These are phyloP conservation scores for Mycena latifolia DNA, from an alignment of 768 basidiomycete genomes.

Conservation along the genomic window DNA sequence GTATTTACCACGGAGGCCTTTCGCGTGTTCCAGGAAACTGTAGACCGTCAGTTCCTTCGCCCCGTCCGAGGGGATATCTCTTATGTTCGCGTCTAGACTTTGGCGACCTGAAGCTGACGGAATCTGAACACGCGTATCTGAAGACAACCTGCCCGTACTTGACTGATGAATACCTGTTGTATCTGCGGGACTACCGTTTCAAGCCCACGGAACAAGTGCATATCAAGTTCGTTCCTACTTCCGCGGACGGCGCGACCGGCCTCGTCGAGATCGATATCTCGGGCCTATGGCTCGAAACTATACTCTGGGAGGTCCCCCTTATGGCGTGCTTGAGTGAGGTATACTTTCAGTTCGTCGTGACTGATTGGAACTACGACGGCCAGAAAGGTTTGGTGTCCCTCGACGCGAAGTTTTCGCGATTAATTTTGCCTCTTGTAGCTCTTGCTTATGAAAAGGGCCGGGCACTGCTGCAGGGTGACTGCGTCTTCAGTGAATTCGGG, in stretches of 20 bases:
- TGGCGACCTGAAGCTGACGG: slow-evolving; percentile 67
- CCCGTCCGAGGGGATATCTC: slow-evolving; percentile 8
- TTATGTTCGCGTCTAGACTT: slow-evolving; percentile 65
- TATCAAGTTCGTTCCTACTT: slow-evolving; percentile 71
- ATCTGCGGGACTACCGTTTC: slow-evolving; percentile 76
- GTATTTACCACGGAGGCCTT: slow-evolving; percentile 77
- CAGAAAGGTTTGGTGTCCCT: slow-evolving; percentile 69
- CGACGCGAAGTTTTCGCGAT: neutral
- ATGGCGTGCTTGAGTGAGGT: slow-evolving; percentile 94
- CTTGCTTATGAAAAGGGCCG: slow-evolving; percentile 79
- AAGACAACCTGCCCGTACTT: slow-evolving; percentile 80
- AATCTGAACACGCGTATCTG: slow-evolving; percentile 78
- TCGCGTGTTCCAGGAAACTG: slow-evolving; percentile 65
- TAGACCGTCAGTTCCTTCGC: slow-evolving; percentile 61
- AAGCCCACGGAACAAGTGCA: slow-evolving; percentile 76
- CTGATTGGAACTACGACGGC: slow-evolving; percentile 88
- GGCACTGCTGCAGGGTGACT: slow-evolving; percentile 71
- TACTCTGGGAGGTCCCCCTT: slow-evolving; percentile 96
- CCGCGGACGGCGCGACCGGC: slow-evolving; percentile 65
- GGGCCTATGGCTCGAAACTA: slow-evolving; percentile 86
- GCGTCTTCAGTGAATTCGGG: slow-evolving; percentile 88
- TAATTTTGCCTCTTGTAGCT: slow-evolving; percentile 4
- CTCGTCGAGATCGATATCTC: slow-evolving; percentile 76
- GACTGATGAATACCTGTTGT: slow-evolving; percentile 78
- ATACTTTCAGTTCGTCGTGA: slow-evolving; percentile 82